Conservation (phyloP, 768 basidiomycete species). For the Chalciporus sphaerocephalus region DNA sequence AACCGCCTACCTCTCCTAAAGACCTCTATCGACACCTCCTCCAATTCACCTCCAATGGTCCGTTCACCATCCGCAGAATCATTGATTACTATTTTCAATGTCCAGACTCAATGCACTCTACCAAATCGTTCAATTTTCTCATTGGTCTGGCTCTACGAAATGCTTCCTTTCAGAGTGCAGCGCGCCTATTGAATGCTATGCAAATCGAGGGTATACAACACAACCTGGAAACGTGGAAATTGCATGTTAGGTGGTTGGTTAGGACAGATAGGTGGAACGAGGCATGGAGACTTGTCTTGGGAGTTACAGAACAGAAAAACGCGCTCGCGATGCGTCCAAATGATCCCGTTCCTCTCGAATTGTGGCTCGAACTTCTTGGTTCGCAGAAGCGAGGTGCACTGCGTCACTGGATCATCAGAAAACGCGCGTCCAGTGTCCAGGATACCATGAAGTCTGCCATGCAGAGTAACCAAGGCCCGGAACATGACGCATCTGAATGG, state of each 20-base stretch:
- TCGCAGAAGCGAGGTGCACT: slow-evolving; percentile 37
- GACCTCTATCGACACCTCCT: slow-evolving; percentile 35
- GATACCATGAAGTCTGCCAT: not conserved
- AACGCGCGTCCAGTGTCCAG: not conserved
- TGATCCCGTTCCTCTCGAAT: slow-evolving; percentile 35
- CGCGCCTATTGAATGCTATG: slow-evolving; percentile 47
- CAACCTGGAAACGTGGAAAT: slow-evolving; percentile 53
- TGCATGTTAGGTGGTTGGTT: slow-evolving; percentile 55
- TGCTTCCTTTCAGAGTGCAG: slow-evolving; percentile 44
- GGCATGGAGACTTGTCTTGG: slow-evolving; percentile 48
- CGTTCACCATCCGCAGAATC: slow-evolving; percentile 10
- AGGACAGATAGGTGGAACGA: slow-evolving; percentile 51
- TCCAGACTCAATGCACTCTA: slow-evolving; percentile 32
- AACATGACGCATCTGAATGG: not conserved
- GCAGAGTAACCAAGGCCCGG: not conserved
- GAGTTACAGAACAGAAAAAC: slow-evolving; percentile 12
- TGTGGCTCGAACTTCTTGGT: slow-evolving; percentile 64
- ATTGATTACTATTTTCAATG: slow-evolving; percentile 28
- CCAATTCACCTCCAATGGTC: slow-evolving; percentile 17
- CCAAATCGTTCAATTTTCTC: slow-evolving; percentile 43
- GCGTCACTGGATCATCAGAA: slow-evolving; percentile 14
- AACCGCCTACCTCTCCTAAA: slow-evolving; percentile 27
- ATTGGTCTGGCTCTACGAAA: slow-evolving; percentile 48
- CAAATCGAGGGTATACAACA: slow-evolving; percentile 35
- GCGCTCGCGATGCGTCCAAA: slow-evolving; percentile 1